Base-by-base conservation (phyloP, 495 filamentous ascomycete genomes). In the Annulohypoxylon bovei region DNA sequence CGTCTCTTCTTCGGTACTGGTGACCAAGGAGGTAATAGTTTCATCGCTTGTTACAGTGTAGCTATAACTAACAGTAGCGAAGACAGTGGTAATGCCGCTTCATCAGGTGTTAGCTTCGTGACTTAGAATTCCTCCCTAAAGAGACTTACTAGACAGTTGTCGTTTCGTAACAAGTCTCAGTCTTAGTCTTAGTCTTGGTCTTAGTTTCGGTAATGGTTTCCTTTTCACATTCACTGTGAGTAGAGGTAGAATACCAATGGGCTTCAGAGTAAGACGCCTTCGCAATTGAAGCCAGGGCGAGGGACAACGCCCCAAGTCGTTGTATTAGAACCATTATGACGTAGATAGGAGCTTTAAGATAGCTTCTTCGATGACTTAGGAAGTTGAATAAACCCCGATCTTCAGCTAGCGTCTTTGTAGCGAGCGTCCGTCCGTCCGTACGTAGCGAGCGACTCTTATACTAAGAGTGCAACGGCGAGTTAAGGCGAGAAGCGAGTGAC, bases 81-180 rank as follows among this genome's bases (percentile, higher is more conserved):
- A 65, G 9, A 70, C 50, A 14, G 72, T 75, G 25, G 63, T 72
- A 20, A 35, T 35, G 5, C 28, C 60, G 55, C 72, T 75, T 56
- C 1, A 27, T 14, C 5, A 28, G 7, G 28, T 27, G 49, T 75
- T 46, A 75, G 69, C 47, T 67, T 20, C 14, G 27, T 47, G 3
- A 4, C 27, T 65, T 39, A 4, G 30, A 28, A 23, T 22, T 22
- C 3, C 4, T 16, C 30, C 11, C 33, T 28, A 4, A 32, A 23
- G 23, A n/a, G 12, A 70, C 74, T 72, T 68, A 76, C 74, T 53
- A 73, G 33, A 64, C 67, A 18, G 68, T 77, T n/a, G 49, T 59
- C 14, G 67, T 68, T 42, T 68, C 65, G 37, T 62, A 68, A 30
- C 65, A 68, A 37, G 63, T 62, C 32, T 67, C 28, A 3, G 44